Percentiles rank a stretch among this genome's conserved stretches.
These are phyloP conservation scores for Neckera pumila DNA, from an alignment of 225 moss, liverwort and hornwort species.

Conservation along the genomic window DNA sequence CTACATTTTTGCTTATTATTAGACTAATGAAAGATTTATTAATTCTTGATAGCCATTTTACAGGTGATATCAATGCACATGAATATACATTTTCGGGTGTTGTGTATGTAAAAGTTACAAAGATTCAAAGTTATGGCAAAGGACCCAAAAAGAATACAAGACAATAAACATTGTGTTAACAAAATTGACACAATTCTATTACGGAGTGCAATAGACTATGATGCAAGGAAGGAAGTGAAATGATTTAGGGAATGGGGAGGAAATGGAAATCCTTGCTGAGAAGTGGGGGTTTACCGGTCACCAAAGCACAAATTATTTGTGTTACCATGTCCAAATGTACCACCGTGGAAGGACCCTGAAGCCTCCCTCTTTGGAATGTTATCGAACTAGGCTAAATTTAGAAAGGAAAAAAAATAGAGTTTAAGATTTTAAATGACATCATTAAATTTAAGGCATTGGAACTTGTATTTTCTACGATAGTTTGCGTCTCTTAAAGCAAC, in stretches of 20 bases:
- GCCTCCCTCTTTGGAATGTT: too few relatives aligned
- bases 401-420: too few relatives aligned
- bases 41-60: background rate
- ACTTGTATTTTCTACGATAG: too few relatives aligned
- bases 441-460: too few relatives aligned
- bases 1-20: background rate
- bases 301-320: background rate
- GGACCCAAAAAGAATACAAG: background rate
- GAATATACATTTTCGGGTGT: background rate
- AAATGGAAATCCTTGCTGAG: background rate
- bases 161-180: background rate
- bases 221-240: background rate
- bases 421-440: too few relatives aligned
- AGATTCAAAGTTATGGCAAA: background rate
- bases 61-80: background rate
- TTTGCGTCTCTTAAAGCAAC: too few relatives aligned
- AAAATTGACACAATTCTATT: background rate
- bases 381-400: too few relatives aligned
- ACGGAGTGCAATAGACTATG: background rate
- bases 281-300: too few relatives aligned
- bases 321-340: background rate
- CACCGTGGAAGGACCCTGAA: background rate
- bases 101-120: background rate
- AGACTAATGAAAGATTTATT: too few relatives aligned
- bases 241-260: accelerated